A percentile compares a stretch with the other conserved stretches of the same genome.
These are phyloP conservation scores for Xylaria sp. DNA, from an alignment of 2,329 filamentous ascomycete species.

Conservation along the genomic window DNA sequence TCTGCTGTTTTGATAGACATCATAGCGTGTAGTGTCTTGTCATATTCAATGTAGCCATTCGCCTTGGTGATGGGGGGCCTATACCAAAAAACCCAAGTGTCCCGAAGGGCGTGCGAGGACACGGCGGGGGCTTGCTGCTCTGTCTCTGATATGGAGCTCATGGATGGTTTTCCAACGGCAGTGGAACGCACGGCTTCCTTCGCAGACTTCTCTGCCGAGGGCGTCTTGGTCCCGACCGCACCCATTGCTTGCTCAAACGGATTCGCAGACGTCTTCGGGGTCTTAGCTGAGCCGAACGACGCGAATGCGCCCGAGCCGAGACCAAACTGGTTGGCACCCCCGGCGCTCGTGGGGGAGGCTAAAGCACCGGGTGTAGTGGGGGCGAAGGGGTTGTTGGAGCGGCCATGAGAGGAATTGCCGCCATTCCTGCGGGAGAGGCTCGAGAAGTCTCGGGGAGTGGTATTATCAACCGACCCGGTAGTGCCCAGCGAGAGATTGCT, in stretches of 20 bases:
- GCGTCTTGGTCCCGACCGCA: conserved; percentile 60
- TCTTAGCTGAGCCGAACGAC: conserved; percentile 89
- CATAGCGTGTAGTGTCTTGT: conserved; percentile 92
- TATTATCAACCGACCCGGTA: conserved; percentile 59
- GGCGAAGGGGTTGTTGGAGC: conserved; percentile 83
- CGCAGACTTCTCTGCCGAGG: conserved; percentile 71
- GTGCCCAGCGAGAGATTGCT: conserved; percentile 92
- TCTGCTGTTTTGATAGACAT: conserved; percentile 84
- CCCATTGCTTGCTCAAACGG: conserved; percentile 80
- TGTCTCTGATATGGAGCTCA: conserved; percentile 60
- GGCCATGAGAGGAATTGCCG: conserved; percentile 78
- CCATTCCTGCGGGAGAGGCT: conserved; percentile 68
- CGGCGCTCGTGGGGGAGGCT: conserved; percentile 78
- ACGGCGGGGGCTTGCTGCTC: conserved; percentile 54
- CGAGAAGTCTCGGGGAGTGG: conserved; percentile 57
- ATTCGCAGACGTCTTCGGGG: conserved; percentile 84
- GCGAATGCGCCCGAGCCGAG: conserved; percentile 95
- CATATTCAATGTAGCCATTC: conserved; percentile 86
- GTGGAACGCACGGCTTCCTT: conserved; percentile 54
- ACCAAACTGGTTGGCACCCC: conserved; percentile 80
- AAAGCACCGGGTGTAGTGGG: conserved; percentile 77
- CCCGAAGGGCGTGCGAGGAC: conserved; percentile 73
- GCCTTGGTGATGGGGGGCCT: conserved; percentile 96
- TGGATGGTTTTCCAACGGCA: conserved; percentile 52
- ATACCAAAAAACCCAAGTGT: conserved; percentile 97